Evolutionary conservation across 2,329 filamentous ascomycete species (phyloP), one percentile per base, ranked within the genome.

Genomic region (Aspergillus proliferans): DNA sequence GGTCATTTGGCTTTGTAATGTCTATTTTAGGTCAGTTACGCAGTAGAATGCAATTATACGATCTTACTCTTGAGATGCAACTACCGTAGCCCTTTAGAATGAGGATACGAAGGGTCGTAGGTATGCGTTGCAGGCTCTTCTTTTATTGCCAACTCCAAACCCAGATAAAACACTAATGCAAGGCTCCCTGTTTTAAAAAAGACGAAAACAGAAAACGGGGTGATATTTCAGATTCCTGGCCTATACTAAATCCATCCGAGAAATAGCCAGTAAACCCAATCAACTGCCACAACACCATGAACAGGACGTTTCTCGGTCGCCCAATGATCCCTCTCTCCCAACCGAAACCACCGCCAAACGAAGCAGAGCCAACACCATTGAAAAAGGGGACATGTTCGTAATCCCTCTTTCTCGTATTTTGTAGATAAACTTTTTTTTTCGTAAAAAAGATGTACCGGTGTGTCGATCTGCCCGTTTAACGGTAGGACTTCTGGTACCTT

Each of bases 401-500:
- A 12, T 30, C 26, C 26, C 10, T 30, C 26, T 30, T 10, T 5
- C 4, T 30, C 36, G 9, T 51, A 46, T 45, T 50, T 49, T 49
- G 49, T 33, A 22, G 28, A 22, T 40, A 45, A 21, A 47, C 39
- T 46, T 22, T 50, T 47, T 49, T 46, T 55, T 57, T 48, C 46
- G 19, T 47, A 40, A 45, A 40, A 48, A 43, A 34, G 38, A 21
- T 36, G 22, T 21, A 19, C 42, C 51, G 48, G 26, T 12, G 24
- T 26, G 26, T 30, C 34, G 34, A n/a, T 22, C 19, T 41, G 39
- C 5, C 21, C 12, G 15, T 63, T 89, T 92, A 95, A 91, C 91
- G 89, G 86, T 96, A 95, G 66, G 91, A 95, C 83, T 96, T 96
- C 83, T 97, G 92, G 91, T 89, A 97, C 74, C 91, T 87, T 72